phyloP scores from a whole-genome alignment of 1,139 yeast species.

The Blastobotrys apis region DNA sequence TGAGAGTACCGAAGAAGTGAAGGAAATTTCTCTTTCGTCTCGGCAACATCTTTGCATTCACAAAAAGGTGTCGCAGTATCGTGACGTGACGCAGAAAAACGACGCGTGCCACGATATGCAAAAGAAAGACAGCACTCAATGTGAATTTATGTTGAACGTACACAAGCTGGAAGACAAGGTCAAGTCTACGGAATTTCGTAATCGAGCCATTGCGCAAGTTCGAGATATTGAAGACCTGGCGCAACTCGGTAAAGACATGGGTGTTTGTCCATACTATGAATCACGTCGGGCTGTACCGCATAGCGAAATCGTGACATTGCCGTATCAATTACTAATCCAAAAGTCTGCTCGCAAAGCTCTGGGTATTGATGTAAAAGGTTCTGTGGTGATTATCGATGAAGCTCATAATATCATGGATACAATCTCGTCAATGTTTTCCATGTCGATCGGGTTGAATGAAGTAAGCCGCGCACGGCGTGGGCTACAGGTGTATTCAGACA shows the following conservation, averaged over 20 bases:
- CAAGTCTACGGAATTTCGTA: slow-evolving; percentile 49
- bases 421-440: slow-evolving; percentile 65
- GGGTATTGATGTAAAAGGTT: slow-evolving; percentile 54
- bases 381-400: slow-evolving; percentile 81
- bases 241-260: slow-evolving; percentile 50
- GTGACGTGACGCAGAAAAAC: slow-evolving; percentile 56
- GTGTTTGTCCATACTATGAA: slow-evolving; percentile 81
- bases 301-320: slow-evolving; percentile 76
- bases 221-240: slow-evolving; percentile 83
- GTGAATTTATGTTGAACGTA: slow-evolving; percentile 47
- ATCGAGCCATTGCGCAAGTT: slow-evolving; percentile 54
- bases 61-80: slow-evolving; percentile 49
- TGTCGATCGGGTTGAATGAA: slow-evolving; percentile 50
- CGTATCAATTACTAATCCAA: slow-evolving; percentile 76
- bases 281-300: slow-evolving; percentile 51
- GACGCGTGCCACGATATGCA: slow-evolving; percentile 81
- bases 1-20: slow-evolving; percentile 30
- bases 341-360: slow-evolving; percentile 57
- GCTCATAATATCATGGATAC: slow-evolving; percentile 88
- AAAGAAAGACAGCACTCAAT: slow-evolving; percentile 41
- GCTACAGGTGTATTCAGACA: slow-evolving; percentile 51
- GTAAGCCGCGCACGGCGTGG: slow-evolving; percentile 44
- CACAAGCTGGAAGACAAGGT: slow-evolving; percentile 35
- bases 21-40: slow-evolving; percentile 48
- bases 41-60: slow-evolving; percentile 83